phyloP scores from a whole-genome alignment of 169 alveolate genomes.

The Plasmodium falciparum region DNA sequence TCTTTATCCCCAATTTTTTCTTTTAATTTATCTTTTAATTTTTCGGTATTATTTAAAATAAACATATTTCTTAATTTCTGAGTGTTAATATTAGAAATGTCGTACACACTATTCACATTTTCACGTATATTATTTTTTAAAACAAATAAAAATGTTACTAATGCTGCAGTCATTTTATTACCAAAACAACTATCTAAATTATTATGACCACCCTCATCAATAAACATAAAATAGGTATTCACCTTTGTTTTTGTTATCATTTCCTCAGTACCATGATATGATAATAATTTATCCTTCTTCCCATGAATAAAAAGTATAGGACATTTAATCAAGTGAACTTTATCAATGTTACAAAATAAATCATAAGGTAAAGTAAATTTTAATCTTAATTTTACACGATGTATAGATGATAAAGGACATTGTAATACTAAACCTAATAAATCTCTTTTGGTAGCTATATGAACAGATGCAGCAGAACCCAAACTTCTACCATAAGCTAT shows the following conservation, averaged over 20 bases:
- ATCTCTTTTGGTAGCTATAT: conserved; percentile 85
- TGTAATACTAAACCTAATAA: conserved; percentile 90
- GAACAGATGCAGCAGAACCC: conserved; percentile 93
- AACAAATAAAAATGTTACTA: conserved; percentile 54
- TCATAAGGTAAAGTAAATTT: conserved; percentile 93
- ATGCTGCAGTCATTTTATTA: conserved; percentile 64
- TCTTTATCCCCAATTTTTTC: not conserved
- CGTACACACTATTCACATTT: conserved; percentile 29
- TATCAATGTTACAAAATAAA: conserved; percentile 92
- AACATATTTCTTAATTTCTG: conserved; percentile 27
- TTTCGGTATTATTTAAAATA: conserved; percentile 17
- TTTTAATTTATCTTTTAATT: conserved; percentile 10
- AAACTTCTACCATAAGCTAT: conserved; percentile 94
- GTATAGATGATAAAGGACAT: conserved; percentile 91
- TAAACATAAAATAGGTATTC: conserved; percentile 80
- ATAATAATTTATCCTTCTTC: conserved; percentile 92
- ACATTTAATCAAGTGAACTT: conserved; percentile 80
- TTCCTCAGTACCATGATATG: conserved; percentile 82
- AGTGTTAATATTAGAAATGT: conserved; percentile 23
- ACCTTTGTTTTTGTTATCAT: conserved; percentile 79
- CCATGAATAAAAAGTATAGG: conserved; percentile 94
- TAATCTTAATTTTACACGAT: conserved; percentile 87
- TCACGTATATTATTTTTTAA: conserved; percentile 44
- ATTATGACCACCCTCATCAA: conserved; percentile 84
- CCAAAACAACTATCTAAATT: conserved; percentile 79